Evolutionary conservation across 306 rosid species (phyloP), one percentile per base, ranked within the genome.

Genomic region (Castanea crenata): DNA sequence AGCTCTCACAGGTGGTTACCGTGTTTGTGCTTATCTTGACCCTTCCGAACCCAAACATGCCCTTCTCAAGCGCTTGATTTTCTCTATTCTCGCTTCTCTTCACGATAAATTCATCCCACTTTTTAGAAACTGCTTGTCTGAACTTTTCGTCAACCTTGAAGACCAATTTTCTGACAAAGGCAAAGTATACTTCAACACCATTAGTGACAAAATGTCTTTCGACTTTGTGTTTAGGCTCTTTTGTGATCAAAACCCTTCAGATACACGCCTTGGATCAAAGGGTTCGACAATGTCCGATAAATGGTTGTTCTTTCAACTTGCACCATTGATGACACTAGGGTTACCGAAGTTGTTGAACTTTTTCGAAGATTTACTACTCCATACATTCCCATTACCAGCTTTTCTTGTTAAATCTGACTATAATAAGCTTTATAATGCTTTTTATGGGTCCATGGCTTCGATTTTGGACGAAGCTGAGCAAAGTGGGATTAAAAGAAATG

Each of bases 21-120:
- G 96, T 3, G 84, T 86, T 35, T 88, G 92, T 67, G 85, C 97
- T 1, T 92, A 71, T 69, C 86, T 94, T 0, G 97, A 94, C 77
- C 87, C 97, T 0, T 35, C 86, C 0, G 98, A 94, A 23, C 81
- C 92, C 12, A 78, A 83, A 4, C 97, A 94, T 67, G 18, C 69
- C 0, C 29, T 59, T 7, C 34, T 94, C 63, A 94, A 94, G 20
- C 1, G 73, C 6, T 86, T 89, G 76, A 83, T 79, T 80, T 69
- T 88, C 12, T 46, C 49, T 46, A n/a, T 82, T 3, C 89, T 93
- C 1, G 73, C 83, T 0, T 49, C 73, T 0, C 61, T 74, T 4
- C 92, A 87, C 71, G 11, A 84, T 59, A 1, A 68, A 1, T 80
- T 91, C 76, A 5, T 93, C 64, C 90, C 98, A 4, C 85, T 90